These are phyloP conservation scores for Phyllostachys edulis DNA, from an alignment of 176 grass and related monocot genomes.

Conservation along the genomic window DNA sequence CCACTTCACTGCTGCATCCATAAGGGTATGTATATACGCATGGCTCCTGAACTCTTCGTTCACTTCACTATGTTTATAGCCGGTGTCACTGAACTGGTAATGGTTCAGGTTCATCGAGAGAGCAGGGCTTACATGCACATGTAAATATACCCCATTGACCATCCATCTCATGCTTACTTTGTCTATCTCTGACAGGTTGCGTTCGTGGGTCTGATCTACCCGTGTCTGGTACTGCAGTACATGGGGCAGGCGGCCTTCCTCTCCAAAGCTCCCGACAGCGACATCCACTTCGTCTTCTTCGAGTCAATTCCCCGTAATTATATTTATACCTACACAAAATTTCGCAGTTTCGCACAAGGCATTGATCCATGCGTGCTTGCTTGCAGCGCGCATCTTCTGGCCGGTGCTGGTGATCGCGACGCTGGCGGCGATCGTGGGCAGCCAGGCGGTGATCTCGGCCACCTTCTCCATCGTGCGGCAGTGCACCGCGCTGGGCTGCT, in stretches of 20 bases:
- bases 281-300: constrained; percentile 54
- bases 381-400: constrained; percentile 57
- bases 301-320: constrained; percentile 53
- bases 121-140: too few relatives aligned
- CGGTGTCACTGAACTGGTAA: too few relatives aligned
- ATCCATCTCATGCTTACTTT: background rate
- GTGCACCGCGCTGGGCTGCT: constrained; percentile 64
- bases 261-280: constrained; percentile 46
- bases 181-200: background rate
- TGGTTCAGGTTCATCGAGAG: too few relatives aligned
- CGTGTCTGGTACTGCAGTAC: constrained; percentile 71
- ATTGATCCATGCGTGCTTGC: background rate
- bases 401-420: constrained; percentile 61
- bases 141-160: background rate
- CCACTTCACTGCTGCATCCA: constrained; percentile 67
- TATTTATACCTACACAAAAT: background rate
- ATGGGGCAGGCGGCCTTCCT: constrained; percentile 88
- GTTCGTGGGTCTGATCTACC: constrained; percentile 63
- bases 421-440: constrained; percentile 64
- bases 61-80: background rate
- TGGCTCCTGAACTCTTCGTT: background rate
- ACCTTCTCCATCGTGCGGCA: constrained; percentile 80
- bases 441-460: constrained; percentile 69
- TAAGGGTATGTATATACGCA: constrained; percentile 42
- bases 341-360: background rate